Percentiles rank a stretch among this genome's conserved stretches.
Conservation (phyloP, 2,329 filamentous ascomycete genomes). For the Cladophialophora immunda region DNA sequence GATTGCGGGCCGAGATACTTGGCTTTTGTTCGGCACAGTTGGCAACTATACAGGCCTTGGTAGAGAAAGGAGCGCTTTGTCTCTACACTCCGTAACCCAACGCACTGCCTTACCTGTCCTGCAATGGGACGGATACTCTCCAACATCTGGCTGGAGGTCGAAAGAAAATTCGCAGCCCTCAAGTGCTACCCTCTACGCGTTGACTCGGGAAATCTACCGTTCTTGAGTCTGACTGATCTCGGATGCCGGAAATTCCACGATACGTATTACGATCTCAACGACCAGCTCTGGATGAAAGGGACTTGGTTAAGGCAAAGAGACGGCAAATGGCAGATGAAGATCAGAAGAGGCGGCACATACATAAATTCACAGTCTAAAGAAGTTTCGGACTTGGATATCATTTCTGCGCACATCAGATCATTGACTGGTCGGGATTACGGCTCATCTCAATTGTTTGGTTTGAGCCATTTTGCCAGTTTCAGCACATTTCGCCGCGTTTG, state of each 20-base stretch:
- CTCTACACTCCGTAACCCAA: too few species aligned
- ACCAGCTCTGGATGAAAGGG: neutral
- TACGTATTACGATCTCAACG: neutral
- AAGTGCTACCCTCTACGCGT: slow-evolving; percentile 12
- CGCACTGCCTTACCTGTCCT: too few species aligned
- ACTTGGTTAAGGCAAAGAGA: slow-evolving; percentile 4
- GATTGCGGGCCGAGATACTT: too few species aligned
- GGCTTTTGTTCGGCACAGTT: too few species aligned
- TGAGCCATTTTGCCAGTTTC: slow-evolving; percentile 1
- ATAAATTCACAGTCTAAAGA: slow-evolving; percentile 12
- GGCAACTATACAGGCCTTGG: too few species aligned
- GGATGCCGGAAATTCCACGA: neutral
- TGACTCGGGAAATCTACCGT: neutral
- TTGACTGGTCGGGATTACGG: neutral
- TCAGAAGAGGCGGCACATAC: slow-evolving; percentile 6
- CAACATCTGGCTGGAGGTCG: neutral
- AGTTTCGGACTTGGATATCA: neutral
- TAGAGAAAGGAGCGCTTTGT: too few species aligned
- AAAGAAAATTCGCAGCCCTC: slow-evolving; percentile 18
- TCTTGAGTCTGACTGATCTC: slow-evolving; percentile 6
- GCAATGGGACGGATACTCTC: too few species aligned
- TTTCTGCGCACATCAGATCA: slow-evolving; percentile 4
- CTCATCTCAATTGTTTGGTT: neutral
- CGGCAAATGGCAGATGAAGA: slow-evolving; percentile 10
- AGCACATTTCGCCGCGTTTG: slow-evolving; percentile 1